These are phyloP conservation scores for Taphrina communis DNA, from an alignment of 1,139 yeast genomes.

Conservation along the genomic window DNA sequence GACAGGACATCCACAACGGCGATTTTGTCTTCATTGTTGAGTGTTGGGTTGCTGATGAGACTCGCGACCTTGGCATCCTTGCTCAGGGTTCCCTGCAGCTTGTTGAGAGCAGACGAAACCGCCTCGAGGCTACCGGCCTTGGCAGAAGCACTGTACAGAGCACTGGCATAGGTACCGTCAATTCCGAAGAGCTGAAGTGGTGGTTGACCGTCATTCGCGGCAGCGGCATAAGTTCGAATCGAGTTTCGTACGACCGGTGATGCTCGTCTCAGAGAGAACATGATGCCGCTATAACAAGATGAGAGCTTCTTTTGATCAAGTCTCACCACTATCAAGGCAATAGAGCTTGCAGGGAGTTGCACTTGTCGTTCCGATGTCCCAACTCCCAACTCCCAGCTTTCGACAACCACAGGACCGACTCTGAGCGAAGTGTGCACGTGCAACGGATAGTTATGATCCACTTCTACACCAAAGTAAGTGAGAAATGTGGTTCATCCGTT, in stretches of 20 bases:
- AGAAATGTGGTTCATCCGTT: no score
- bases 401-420: neutral
- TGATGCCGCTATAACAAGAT: constrained; percentile 8
- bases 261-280: constrained; percentile 28
- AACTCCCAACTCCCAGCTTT: no score
- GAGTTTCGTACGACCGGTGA: constrained; percentile 24
- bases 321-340: neutral
- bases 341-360: constrained; percentile 2
- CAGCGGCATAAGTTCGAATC: constrained; percentile 37
- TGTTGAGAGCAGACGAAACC: constrained; percentile 70
- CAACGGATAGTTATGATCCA: neutral
- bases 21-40: constrained; percentile 75
- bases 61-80: constrained; percentile 68
- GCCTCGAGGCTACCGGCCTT: constrained; percentile 78
- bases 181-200: constrained; percentile 94
- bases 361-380: neutral
- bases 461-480: no score
- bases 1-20: constrained; percentile 67
- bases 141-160: constrained; percentile 89
- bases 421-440: neutral
- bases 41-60: constrained; percentile 80
- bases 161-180: constrained; percentile 80
- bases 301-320: neutral
- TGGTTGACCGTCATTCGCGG: constrained; percentile 54
- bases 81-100: constrained; percentile 63